Evolutionary conservation across 257 asterid genomes (phyloP), one percentile per base, ranked within the genome.

Genomic region (Lantana camara): DNA sequence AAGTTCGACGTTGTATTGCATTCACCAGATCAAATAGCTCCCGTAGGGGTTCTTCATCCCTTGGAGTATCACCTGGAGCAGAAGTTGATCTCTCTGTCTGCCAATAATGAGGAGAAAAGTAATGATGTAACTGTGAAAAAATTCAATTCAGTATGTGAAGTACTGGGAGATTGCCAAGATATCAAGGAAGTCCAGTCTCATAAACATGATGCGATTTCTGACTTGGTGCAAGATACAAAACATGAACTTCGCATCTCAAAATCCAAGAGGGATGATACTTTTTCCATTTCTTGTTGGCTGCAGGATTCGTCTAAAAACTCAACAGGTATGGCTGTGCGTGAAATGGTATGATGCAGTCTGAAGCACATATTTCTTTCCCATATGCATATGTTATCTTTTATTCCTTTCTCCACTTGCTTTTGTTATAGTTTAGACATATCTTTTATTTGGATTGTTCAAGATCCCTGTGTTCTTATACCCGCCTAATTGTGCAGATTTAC

Each of bases 1-100:
- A 85, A 87, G 59, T 93, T 60, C 84, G 73, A 90, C 80, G 85
- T 84, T 69, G 67, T 90, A 74, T 77, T 85, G 62, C 96, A 85
- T 78, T 93, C 99, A 63, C 52, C 96, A 63, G 97, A 81, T 77
- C 74, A 88, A 80, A 93, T 93, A 77, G 95, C 95, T 74, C 90
- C 97, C 45, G 95, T 90, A 57, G 99, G 96, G 72, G 84, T 93
- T 75, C 92, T 93, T 71, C 99, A 90, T 73, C 96, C 99, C 48
- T 46, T 87, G 75, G 91, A 85, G 71, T 90, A 83, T 75, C 99
- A 87, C 80, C 76, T 93, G 79, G 97, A 87, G 77, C 78, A 42
- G 66, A 93, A 90, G 77, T 53, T 32, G 55, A 77, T 45, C 32
- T 70, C 70, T 47, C 69, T 56, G 34, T 71, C 89, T 62, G 68